Evolutionary conservation across 371 early-diverging fungal genomes (phyloP).

Genomic region (Nematocida sp.): DNA sequence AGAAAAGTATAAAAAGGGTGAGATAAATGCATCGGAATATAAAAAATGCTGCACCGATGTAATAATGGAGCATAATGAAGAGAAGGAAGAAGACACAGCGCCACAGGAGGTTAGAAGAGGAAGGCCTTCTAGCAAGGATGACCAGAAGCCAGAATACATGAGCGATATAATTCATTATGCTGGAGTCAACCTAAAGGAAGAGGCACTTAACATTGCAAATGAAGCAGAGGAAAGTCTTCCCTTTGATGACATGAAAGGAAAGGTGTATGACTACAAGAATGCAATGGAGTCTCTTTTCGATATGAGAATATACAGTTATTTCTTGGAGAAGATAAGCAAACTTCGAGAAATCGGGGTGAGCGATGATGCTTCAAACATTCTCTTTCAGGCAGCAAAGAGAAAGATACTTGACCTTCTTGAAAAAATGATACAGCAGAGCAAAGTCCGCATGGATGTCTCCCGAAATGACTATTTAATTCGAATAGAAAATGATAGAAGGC

Average conservation of each 20-base stretch:
- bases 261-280: conserved; percentile 55
- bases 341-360: conserved; percentile 60
- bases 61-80: conserved; percentile 22
- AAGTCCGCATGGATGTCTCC: conserved; percentile 63
- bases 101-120: conserved; percentile 21
- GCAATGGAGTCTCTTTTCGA: conserved; percentile 66
- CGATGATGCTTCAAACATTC: conserved; percentile 57
- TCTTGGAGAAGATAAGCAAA: conserved; percentile 61
- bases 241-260: conserved; percentile 58
- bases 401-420: conserved; percentile 69
- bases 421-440: conserved; percentile 66
- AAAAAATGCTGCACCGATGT: conserved; percentile 43
- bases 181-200: conserved; percentile 71
- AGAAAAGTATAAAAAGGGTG: conserved; percentile 53
- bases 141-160: conserved; percentile 70
- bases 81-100: conserved; percentile 4
- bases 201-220: conserved; percentile 67
- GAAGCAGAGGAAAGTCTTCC: conserved; percentile 54
- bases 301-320: conserved; percentile 64
- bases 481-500: conserved; percentile 69
- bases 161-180: conserved; percentile 71
- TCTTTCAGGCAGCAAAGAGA: conserved; percentile 69
- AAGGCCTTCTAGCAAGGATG: conserved; percentile 53
- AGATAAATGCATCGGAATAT: conserved; percentile 23
- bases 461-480: conserved; percentile 58